These are phyloP conservation scores for Terfezia claveryi DNA, from an alignment of 495 filamentous ascomycete species.

Conservation along the genomic window DNA sequence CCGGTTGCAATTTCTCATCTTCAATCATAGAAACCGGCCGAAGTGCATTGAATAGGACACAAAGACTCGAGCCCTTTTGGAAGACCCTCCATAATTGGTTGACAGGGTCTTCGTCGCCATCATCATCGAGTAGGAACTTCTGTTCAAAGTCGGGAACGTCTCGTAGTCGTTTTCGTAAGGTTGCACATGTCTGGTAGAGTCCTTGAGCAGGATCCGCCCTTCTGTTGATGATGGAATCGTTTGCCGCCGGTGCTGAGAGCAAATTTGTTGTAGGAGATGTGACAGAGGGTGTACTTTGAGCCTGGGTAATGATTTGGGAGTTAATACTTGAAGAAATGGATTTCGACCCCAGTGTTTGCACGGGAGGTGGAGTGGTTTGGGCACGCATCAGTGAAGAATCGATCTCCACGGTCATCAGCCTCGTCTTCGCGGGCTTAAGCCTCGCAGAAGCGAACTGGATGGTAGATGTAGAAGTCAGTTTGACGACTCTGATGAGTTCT, in stretches of 20 bases:
- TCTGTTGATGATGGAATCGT: constrained; percentile 61
- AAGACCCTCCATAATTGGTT: constrained; percentile 78
- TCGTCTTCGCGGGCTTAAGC: constrained; percentile 21
- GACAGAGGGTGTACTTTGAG: background rate
- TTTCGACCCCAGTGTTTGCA: constrained; percentile 3
- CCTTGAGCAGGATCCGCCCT: constrained; percentile 69
- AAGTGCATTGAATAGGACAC: constrained; percentile 73
- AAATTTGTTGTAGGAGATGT: constrained; percentile 13
- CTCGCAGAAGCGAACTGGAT: constrained; percentile 19
- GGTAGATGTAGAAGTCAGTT: constrained; percentile 18
- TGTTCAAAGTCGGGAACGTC: constrained; percentile 63
- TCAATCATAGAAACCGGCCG: constrained; percentile 40
- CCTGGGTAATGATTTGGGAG: background rate
- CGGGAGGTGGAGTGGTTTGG: constrained; percentile 13
- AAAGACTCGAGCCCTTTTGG: constrained; percentile 58
- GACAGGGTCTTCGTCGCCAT: constrained; percentile 49
- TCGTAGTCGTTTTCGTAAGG: constrained; percentile 53
- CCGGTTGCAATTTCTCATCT: constrained; percentile 27
- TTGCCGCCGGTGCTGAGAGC: constrained; percentile 14
- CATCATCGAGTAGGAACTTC: constrained; percentile 35
- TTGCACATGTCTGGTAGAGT: constrained; percentile 84
- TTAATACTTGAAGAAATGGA: background rate
- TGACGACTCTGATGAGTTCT: constrained; percentile 10
- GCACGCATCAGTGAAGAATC: constrained; percentile 14
- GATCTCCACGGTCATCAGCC: constrained; percentile 21